These are phyloP conservation scores for Claviceps sp. DNA, from an alignment of 2,329 filamentous ascomycete species.

Conservation along the genomic window DNA sequence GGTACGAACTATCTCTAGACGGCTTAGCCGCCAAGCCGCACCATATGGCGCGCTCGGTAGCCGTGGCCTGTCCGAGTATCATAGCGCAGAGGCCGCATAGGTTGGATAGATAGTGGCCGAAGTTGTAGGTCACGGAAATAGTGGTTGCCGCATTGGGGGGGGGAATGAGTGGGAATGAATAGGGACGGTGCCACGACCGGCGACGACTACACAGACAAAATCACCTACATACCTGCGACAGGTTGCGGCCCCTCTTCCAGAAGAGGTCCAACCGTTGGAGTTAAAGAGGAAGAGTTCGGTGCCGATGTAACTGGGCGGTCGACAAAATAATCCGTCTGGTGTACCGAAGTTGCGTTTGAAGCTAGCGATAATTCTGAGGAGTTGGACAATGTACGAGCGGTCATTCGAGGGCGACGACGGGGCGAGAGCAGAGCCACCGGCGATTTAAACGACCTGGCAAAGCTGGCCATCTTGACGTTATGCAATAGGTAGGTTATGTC, in stretches of 20 bases:
- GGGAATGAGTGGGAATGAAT: neutral
- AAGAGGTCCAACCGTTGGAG: slow-evolving; percentile 4
- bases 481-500: neutral
- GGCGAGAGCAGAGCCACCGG: slow-evolving; percentile 30
- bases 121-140: neutral
- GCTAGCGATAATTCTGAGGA: slow-evolving; percentile 31
- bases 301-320: slow-evolving; percentile 16
- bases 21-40: no score
- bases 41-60: no score
- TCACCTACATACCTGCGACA: slow-evolving; percentile 1
- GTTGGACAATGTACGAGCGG: slow-evolving; percentile 30
- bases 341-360: slow-evolving; percentile 9
- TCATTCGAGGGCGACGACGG: slow-evolving; percentile 28
- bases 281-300: slow-evolving; percentile 16
- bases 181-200: neutral
- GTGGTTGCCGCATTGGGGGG: neutral
- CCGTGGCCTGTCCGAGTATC: neutral
- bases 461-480: slow-evolving; percentile 28
- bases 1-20: no score
- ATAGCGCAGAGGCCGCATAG: neutral
- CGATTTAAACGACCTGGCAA: slow-evolving; percentile 36
- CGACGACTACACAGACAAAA: neutral
- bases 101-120: neutral
- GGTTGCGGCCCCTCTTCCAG: slow-evolving; percentile 1
- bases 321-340: slow-evolving; percentile 17